These are phyloP conservation scores for Populus hybrid DNA, from an alignment of 441 rosid species.

Conservation along the genomic window DNA sequence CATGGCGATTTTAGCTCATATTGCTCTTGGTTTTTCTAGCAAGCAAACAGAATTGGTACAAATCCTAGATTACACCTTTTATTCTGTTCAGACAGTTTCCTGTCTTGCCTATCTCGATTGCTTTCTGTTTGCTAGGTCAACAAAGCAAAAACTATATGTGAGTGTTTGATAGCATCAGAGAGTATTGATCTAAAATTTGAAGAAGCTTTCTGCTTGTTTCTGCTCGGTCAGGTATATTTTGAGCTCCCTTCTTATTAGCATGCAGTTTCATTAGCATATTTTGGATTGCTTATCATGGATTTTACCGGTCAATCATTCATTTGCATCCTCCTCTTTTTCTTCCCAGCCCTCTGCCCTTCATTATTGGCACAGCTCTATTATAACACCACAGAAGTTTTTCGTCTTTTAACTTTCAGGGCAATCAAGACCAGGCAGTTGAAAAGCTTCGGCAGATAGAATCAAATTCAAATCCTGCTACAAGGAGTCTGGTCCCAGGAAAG, in stretches of 20 bases:
- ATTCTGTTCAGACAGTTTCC: not conserved
- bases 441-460: conserved; percentile 61
- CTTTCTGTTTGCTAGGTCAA: conserved; percentile 48
- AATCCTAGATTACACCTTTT: not conserved
- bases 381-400: not conserved
- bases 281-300: conserved; percentile 10
- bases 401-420: conserved; percentile 42
- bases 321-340: not conserved
- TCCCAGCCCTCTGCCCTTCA: not conserved
- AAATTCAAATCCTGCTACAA: conserved; percentile 51
- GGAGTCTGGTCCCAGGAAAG: conserved; percentile 48
- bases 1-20: no score
- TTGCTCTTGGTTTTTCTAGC: no score
- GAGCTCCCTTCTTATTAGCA: not conserved
- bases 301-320: not conserved
- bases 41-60: conserved; percentile 77
- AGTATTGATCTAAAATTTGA: conserved; percentile 85
- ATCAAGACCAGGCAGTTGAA: conserved; percentile 70
- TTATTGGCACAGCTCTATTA: not conserved
- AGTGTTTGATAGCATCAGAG: conserved; percentile 80
- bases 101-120: conserved; percentile 18
- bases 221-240: conserved; percentile 74
- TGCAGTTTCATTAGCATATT: conserved; percentile 7
- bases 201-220: conserved; percentile 75
- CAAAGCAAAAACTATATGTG: conserved; percentile 72